phyloP scores from a whole-genome alignment of 768 basidiomycete species.

The Suillus cothurnatus region DNA sequence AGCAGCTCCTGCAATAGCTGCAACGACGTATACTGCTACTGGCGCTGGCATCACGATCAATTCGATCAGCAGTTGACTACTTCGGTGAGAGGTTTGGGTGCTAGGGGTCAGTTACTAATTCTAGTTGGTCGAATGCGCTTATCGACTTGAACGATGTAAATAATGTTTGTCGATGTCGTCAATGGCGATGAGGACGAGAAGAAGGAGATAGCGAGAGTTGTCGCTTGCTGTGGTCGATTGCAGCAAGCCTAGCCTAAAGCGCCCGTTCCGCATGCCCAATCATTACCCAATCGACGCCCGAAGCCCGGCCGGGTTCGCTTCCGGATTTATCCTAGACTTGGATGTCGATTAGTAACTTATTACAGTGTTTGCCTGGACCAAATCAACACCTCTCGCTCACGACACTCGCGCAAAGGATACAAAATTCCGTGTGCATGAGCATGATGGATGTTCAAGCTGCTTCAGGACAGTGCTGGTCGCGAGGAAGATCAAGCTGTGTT shows the following conservation, averaged over 20 bases:
- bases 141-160: too few relatives aligned
- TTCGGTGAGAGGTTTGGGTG: not conserved
- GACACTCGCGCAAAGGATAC: not conserved
- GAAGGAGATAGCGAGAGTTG: not conserved
- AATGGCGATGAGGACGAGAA: not conserved
- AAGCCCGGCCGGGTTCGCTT: not conserved
- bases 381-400: not conserved
- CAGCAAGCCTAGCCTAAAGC: not conserved
- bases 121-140: not conserved
- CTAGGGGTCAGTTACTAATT: conserved; percentile 4
- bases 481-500: not conserved
- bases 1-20: conserved; percentile 51
- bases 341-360: too few relatives aligned
- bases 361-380: too few relatives aligned
- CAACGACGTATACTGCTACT: conserved; percentile 51
- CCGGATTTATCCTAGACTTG: not conserved
- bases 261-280: not conserved
- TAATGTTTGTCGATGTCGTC: not conserved
- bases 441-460: not conserved
- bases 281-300: not conserved
- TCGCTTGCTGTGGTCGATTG: not conserved
- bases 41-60: conserved; percentile 28
- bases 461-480: not conserved
- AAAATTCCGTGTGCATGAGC: not conserved
- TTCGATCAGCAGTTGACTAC: not conserved